A percentile compares a stretch with the other conserved stretches of the same genome.
Evolutionary conservation across 352 stramenopile genomes (phyloP).

Genomic region (Pythium myriotylum): DNA sequence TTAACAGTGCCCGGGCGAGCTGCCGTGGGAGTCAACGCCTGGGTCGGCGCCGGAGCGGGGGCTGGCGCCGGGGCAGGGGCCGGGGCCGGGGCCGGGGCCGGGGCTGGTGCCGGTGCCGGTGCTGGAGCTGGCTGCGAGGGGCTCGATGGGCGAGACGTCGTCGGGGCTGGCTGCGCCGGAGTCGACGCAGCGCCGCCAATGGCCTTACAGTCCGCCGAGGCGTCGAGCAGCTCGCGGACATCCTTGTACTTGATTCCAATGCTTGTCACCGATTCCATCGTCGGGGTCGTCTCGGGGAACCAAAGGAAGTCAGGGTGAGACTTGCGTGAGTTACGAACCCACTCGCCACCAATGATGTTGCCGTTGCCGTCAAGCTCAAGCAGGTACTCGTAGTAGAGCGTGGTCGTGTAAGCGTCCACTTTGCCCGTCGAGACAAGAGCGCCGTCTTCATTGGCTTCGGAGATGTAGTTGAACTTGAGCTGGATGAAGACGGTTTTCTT

Average conservation of each 20-base stretch:
- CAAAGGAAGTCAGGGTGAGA: conserved; percentile 71
- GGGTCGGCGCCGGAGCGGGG: too few species aligned
- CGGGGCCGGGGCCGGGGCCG: background rate
- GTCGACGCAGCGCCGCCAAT: conserved; percentile 4
- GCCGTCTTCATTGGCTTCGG: conserved; percentile 54
- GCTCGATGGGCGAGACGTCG: background rate
- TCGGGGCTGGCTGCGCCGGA: background rate
- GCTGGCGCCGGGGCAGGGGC: background rate
- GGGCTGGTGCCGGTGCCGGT: background rate
- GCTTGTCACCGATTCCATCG: conserved; percentile 7
- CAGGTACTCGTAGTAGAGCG: conserved; percentile 68
- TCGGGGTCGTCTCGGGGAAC: conserved; percentile 38
- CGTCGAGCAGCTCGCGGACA: conserved; percentile 23
- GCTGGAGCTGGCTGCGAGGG: background rate
- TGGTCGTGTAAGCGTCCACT: conserved; percentile 54
- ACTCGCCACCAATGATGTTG: conserved; percentile 68
- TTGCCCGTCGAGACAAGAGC: conserved; percentile 40
- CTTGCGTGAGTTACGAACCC: conserved; percentile 52
- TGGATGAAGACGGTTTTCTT: conserved; percentile 56
- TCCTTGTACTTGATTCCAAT: conserved; percentile 25
- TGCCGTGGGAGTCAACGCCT: too few species aligned
- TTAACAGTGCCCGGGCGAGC: too few species aligned
- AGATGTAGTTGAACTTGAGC: conserved; percentile 59
- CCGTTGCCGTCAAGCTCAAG: conserved; percentile 61
- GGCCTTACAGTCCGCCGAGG: conserved; percentile 17